These are phyloP conservation scores for Setaria italica DNA, from an alignment of 202 grass and related monocot species.

Conservation along the genomic window DNA sequence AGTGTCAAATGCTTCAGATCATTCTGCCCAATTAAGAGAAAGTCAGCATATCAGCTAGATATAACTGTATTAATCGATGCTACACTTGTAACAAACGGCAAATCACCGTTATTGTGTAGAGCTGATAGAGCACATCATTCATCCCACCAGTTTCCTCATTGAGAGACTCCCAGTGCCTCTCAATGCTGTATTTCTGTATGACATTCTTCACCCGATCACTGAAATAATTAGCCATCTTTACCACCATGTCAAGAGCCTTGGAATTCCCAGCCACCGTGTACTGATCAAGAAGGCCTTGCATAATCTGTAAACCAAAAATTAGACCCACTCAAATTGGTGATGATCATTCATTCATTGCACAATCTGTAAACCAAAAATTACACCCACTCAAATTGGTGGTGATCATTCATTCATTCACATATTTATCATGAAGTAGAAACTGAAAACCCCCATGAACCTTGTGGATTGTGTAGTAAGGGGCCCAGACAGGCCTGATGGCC, in stretches of 20 bases:
- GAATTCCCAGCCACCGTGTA: conserved; percentile 64
- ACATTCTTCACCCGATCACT: conserved; percentile 90
- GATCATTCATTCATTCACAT: not conserved
- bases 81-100: conserved; percentile 13
- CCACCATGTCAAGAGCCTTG: conserved; percentile 79
- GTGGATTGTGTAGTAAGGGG: conserved; percentile 97
- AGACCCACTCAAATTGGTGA: not conserved
- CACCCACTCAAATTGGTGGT: not conserved
- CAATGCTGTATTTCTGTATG: conserved; percentile 87
- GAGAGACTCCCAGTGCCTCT: conserved; percentile 87
- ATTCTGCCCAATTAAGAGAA: conserved; percentile 59
- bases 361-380: not conserved
- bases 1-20: conserved; percentile 84
- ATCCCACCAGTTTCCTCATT: conserved; percentile 99
- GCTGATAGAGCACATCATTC: conserved; percentile 94
- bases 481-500: conserved; percentile 76
- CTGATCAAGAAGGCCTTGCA: conserved; percentile 98
- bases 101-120: conserved; percentile 81
- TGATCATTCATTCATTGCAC: not conserved
- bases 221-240: conserved; percentile 91
- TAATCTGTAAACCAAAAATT: conserved; percentile 62
- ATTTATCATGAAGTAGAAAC: conserved; percentile 6
- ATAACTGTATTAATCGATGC: conserved; percentile 9
- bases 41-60: not conserved
- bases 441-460: conserved; percentile 60